Conservation (phyloP, 225 moss, liverwort and hornwort genomes). For the Physcomitrellopsis africana region DNA sequence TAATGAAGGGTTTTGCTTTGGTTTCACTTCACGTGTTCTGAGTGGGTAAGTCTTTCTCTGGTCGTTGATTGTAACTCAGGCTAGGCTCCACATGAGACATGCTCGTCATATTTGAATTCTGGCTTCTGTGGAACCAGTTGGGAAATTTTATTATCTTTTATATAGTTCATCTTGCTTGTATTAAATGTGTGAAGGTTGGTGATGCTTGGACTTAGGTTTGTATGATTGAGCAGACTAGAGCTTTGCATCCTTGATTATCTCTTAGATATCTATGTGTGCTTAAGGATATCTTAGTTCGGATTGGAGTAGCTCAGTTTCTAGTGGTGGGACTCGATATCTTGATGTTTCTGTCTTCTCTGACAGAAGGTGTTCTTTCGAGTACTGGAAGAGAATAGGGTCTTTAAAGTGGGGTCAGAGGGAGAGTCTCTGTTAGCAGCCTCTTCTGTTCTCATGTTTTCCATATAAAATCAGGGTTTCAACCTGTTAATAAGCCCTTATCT, state of each 20-base stretch:
- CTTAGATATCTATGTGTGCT: neutral
- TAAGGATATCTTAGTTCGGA: slow-evolving; percentile 4
- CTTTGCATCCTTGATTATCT: neutral
- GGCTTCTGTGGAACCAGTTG: neutral
- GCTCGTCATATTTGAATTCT: neutral
- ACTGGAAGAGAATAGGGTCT: neutral
- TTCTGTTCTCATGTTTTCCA: neutral
- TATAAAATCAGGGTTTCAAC: neutral
- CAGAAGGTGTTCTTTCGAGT: neutral
- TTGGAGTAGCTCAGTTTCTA: slow-evolving; percentile 2
- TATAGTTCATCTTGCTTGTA: neutral
- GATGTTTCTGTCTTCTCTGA: neutral
- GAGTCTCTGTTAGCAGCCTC: neutral
- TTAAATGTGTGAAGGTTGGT: neutral
- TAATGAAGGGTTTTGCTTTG: no score
- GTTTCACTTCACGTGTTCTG: no score
- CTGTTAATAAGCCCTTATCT: no score
- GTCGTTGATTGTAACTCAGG: no score
- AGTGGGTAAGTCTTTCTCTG: no score
- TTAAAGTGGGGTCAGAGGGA: neutral
- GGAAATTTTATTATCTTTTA: neutral
- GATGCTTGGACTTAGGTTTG: neutral
- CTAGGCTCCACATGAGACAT: neutral
- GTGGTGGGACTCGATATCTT: neutral
- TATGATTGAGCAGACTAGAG: neutral